Evolutionary conservation across 2,329 filamentous ascomycete species (phyloP).

Genomic region (Aureobasidium subglaciale): DNA sequence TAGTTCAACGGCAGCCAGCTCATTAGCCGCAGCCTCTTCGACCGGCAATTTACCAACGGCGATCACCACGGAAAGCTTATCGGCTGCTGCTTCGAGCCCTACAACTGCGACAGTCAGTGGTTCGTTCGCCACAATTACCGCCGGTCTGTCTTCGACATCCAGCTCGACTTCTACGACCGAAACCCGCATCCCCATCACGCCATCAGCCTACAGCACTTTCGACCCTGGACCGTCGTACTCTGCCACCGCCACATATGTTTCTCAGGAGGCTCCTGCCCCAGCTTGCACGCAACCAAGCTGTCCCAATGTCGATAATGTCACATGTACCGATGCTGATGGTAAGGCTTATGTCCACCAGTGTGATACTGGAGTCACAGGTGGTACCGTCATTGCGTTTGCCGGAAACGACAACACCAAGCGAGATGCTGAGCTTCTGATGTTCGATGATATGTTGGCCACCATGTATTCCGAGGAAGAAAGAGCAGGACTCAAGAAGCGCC

Average conservation of each 20-base stretch:
- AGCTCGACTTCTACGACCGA: background rate
- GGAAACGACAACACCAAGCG: background rate
- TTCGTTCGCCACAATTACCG: background rate
- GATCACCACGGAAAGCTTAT: no score
- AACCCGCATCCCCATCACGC: conserved; percentile 2
- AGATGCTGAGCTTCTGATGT: conserved; percentile 8
- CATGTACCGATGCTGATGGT: conserved; percentile 14
- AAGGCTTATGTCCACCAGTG: conserved; percentile 9
- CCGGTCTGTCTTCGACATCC: background rate
- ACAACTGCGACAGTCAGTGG: background rate
- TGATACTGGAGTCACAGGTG: conserved; percentile 3
- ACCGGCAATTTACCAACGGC: no score
- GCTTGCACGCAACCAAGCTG: conserved; percentile 6
- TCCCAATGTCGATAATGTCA: background rate
- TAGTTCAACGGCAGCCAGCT: background rate
- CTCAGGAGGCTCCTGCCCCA: conserved; percentile 4
- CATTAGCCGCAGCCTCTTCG: background rate
- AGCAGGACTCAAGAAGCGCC: background rate
- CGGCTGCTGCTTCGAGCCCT: background rate
- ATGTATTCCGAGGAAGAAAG: background rate
- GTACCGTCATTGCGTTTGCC: background rate
- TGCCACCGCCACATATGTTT: conserved; percentile 4
- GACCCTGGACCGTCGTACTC: background rate
- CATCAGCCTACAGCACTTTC: conserved; percentile 1
- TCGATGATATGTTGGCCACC: conserved; percentile 10